A percentile compares a stretch with the other conserved stretches of the same genome.
phyloP scores from a whole-genome alignment of 1,139 yeast species.

The Taiozyma sp. region DNA sequence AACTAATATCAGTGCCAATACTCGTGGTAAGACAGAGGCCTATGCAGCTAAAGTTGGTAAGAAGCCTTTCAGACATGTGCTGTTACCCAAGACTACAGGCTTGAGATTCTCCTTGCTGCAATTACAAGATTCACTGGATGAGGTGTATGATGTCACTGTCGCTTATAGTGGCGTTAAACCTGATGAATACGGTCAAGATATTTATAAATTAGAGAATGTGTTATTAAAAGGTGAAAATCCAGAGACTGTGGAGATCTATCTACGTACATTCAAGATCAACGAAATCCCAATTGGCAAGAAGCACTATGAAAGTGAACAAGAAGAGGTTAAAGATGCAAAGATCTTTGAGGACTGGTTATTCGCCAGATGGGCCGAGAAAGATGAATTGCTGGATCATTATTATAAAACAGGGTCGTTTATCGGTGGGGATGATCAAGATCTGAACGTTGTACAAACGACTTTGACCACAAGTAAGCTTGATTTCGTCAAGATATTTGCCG shows the following conservation, averaged over 20 bases:
- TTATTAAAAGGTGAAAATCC: constrained; percentile 76
- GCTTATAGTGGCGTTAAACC: constrained; percentile 69
- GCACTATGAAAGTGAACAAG: constrained; percentile 39
- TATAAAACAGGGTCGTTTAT: constrained; percentile 55
- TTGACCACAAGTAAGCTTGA: constrained; percentile 25
- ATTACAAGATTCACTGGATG: constrained; percentile 55
- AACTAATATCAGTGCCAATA: constrained; percentile 71
- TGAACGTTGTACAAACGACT: constrained; percentile 17
- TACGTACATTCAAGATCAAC: constrained; percentile 50
- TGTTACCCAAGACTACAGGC: constrained; percentile 83
- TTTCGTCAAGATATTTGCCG: constrained; percentile 28
- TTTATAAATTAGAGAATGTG: constrained; percentile 59
- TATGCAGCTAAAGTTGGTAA: constrained; percentile 51
- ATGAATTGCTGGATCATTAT: constrained; percentile 55
- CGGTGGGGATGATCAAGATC: constrained; percentile 12
- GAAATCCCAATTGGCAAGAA: constrained; percentile 64
- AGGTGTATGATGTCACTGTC: constrained; percentile 78
- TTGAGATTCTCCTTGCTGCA: constrained; percentile 60
- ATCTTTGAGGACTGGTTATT: constrained; percentile 73
- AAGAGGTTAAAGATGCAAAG: constrained; percentile 37
- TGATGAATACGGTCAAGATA: constrained; percentile 73
- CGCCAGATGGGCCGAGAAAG: constrained; percentile 77
- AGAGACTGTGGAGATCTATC: constrained; percentile 52
- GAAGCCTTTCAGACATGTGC: constrained; percentile 52
- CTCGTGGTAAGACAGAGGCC: constrained; percentile 50